Base-by-base conservation (phyloP, 164 flowering plant genomes). In the Brasenia schreberi region DNA sequence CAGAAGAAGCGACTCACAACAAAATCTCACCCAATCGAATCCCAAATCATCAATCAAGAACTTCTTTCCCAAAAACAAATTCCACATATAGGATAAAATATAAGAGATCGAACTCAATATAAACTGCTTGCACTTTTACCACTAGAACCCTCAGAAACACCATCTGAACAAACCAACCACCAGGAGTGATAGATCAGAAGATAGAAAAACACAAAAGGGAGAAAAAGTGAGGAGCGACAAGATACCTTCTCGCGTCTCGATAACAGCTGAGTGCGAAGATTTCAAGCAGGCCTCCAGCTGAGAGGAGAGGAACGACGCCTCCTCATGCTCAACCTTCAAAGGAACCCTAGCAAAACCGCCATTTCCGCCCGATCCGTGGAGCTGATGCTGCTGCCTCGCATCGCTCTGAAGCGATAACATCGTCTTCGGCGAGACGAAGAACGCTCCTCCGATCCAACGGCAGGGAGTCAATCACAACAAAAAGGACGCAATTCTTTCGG, bases 401-500 rank as follows among this genome's bases (percentile, higher is more conserved):
- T 79, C 85, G 80, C 60, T 77, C 69, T 78, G 85, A 74, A 84
- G 70, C 73, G 83, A 78, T 44, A 84, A 67, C 84, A 81, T 80
- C 74, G 52, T 77, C 65, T 64, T 63, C 45, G 43, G 44, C 10
- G 59, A 65, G n/a, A 19, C 17, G 65, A 63, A 27, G 65, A 42
- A 18, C 11, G 23, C 18, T 39, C n/a, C 33, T 39, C 65, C 65
- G 33, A 27, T 63, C 39, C 65, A 63, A 63, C 65, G 23, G 43
- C 39, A 63, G 23, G 12, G 53, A 45, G 7, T 45, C 53, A 45
- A 4, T 4, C 53, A 45, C 53, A 12, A 45, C 7, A 7, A 45
- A 45, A 45, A 7, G 11, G 7, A 7, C 53, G 1, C 53, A 7
- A 7, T 45, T 45, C 53, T 12, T 12, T 45, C 53, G 7, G 11